Base-by-base conservation (phyloP, 2,329 filamentous ascomycete genomes). In the Apiospora phragmitis region DNA sequence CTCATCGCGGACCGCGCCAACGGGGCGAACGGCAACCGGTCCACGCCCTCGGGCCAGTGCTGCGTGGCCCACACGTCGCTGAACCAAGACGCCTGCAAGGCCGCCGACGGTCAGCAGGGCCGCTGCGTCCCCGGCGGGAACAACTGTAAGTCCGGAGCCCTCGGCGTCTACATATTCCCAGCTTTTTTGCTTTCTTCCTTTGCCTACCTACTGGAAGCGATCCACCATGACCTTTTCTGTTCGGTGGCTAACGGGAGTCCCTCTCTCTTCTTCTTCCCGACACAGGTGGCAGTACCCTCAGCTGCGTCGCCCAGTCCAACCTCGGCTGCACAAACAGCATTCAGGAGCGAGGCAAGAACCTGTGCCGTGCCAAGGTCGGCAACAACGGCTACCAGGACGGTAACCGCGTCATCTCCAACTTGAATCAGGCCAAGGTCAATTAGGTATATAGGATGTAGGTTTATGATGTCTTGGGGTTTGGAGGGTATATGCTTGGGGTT, bases 111-210 rank as follows among this genome's bases (percentile, higher is more conserved):
- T 24, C 38, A 45, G 43, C 16, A 42, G 11, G 72, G 72, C 47
- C 69, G 72, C 42, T 73, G 72, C 55, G 72, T 73, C 18, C 72
- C 72, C 26, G 72, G 72, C 24, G 72, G 72, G 29, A 69, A 72
- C 29, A 29, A 24, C 42, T 72, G 72, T 71, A 55, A 69, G 72
- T 55, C 18, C 4, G 18, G 2, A n/a, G 16, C 18, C 18, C 9
- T 8, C 18, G 41, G 21, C 18, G 6, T 41, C 38, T 7, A 12
- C 9, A 41, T 41, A 41, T 41, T 16, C 35, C 11, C 1, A n/a
- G 18, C 55, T 45, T 35, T 8, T 35, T 35, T 35, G 35, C 4
- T 35, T 35, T 4, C 8, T 35, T 4, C 8, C 38, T 41, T 41
- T 41, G 38, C 38, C 38, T 8, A 35, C 35, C 38, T 8, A 8